Conservation (phyloP, 371 early-diverging fungal species). For the Syncephalastrum racemosum region DNA sequence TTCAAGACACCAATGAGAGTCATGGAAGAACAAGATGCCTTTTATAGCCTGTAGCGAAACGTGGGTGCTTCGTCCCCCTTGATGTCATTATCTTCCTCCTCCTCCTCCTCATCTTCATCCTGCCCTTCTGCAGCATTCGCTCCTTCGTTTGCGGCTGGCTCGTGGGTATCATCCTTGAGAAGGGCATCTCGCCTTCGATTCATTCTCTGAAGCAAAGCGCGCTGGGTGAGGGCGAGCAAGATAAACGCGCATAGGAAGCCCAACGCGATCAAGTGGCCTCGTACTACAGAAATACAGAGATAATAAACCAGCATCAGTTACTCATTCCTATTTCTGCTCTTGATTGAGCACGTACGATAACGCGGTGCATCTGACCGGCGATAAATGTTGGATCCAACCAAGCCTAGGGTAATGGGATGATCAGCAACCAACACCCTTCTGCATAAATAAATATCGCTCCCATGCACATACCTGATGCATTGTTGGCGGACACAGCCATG, state of each 20-base stretch:
- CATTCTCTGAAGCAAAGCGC: constrained; percentile 23
- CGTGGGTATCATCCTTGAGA: no score
- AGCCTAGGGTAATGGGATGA: constrained; percentile 8
- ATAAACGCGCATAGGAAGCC: constrained; percentile 33
- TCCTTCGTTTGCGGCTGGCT: no score
- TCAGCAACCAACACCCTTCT: not conserved
- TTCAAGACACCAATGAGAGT: no score
- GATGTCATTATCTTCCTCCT: no score
- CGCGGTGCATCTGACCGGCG: constrained; percentile 45
- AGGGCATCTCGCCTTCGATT: constrained; percentile 8
- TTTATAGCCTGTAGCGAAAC: no score
- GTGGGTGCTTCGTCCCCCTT: no score
- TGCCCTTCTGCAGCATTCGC: no score
- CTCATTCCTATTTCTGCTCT: not conserved
- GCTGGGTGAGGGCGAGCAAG: constrained; percentile 25
- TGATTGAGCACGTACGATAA: constrained; percentile 25
- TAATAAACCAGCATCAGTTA: not conserved
- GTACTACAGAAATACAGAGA: constrained; percentile 20
- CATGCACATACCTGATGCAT: constrained; percentile 30
- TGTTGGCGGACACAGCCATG: constrained; percentile 51
- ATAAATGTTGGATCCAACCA: constrained; percentile 49
- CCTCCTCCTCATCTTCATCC: no score
- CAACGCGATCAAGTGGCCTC: constrained; percentile 37
- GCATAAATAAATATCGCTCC: not conserved
- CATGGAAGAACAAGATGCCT: no score